A percentile compares a stretch with the other conserved stretches of the same genome.
phyloP scores from a whole-genome alignment of 192 early-diverging fungal species.

The Coemansia interrupta region DNA sequence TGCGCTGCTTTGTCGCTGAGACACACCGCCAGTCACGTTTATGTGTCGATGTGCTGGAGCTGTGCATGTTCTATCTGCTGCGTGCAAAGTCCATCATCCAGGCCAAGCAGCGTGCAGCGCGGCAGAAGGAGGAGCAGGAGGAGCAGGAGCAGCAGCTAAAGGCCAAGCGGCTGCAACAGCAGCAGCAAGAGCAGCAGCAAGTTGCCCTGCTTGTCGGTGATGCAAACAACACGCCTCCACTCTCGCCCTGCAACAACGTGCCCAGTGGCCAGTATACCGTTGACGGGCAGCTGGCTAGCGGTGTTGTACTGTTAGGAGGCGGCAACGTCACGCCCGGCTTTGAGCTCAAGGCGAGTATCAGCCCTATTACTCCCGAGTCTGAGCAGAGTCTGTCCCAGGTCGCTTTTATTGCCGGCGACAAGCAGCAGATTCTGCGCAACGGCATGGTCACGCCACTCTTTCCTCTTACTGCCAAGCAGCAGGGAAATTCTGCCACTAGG shows the following conservation, averaged over 20 bases:
- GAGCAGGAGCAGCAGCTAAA: conserved; percentile 11
- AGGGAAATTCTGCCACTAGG: background rate
- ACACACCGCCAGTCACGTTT: conserved; percentile 50
- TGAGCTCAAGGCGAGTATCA: background rate
- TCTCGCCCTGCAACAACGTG: conserved; percentile 17
- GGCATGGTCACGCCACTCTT: conserved; percentile 39
- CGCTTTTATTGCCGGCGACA: conserved; percentile 18
- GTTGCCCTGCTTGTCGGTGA: conserved; percentile 3
- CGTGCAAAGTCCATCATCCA: conserved; percentile 50
- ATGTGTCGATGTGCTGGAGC: conserved; percentile 38
- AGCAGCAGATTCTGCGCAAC: conserved; percentile 35
- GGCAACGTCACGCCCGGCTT: background rate
- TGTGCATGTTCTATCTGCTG: conserved; percentile 48
- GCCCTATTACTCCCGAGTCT: conserved; percentile 34
- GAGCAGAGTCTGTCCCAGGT: conserved; percentile 15
- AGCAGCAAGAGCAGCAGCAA: conserved; percentile 3
- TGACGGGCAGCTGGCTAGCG: background rate
- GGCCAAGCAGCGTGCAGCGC: conserved; percentile 35
- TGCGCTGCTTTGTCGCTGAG: conserved; percentile 51
- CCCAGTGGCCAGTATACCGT: too few relatives aligned
- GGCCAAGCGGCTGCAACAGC: background rate
- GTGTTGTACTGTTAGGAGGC: conserved; percentile 2
- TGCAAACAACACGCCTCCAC: conserved; percentile 18
- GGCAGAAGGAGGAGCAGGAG: conserved; percentile 26
- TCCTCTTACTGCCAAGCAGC: conserved; percentile 20